These are phyloP conservation scores for Eucalyptus tenuipes DNA, from an alignment of 345 rosid species.

Conservation along the genomic window DNA sequence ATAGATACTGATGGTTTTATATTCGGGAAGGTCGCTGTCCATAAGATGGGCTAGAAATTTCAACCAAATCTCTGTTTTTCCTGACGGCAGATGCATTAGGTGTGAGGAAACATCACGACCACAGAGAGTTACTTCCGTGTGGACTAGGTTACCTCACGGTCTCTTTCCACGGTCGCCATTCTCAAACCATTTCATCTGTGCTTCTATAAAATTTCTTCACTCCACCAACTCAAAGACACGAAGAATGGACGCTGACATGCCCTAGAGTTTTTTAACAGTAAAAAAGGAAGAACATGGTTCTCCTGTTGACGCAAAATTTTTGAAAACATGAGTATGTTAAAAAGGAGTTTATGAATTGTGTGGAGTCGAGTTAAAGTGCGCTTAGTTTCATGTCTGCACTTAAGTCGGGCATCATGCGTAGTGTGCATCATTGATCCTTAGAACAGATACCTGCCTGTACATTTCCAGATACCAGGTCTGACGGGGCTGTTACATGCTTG, in stretches of 20 bases:
- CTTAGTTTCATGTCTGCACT: background rate
- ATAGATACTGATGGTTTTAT: background rate
- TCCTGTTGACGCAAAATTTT: rapidly evolving
- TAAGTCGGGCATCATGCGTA: background rate
- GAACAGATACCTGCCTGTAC: background rate
- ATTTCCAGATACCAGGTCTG: background rate
- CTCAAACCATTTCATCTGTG: background rate
- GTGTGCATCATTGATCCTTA: background rate
- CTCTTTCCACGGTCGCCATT: background rate
- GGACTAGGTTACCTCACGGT: background rate
- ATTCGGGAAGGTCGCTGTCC: background rate
- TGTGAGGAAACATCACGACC: background rate
- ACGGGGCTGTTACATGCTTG: background rate
- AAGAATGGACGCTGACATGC: background rate
- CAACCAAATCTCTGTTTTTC: background rate
- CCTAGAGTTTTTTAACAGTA: background rate
- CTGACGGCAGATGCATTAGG: background rate
- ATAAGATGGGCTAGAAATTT: background rate
- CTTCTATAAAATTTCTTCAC: background rate
- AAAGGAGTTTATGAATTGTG: background rate
- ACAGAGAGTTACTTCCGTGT: background rate
- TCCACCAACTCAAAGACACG: background rate
- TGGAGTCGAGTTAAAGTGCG: background rate
- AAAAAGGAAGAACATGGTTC: background rate
- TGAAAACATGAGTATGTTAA: background rate